These are phyloP conservation scores for Leptographium wingfieldii DNA, from an alignment of 2,329 filamentous ascomycete species.

Conservation along the genomic window DNA sequence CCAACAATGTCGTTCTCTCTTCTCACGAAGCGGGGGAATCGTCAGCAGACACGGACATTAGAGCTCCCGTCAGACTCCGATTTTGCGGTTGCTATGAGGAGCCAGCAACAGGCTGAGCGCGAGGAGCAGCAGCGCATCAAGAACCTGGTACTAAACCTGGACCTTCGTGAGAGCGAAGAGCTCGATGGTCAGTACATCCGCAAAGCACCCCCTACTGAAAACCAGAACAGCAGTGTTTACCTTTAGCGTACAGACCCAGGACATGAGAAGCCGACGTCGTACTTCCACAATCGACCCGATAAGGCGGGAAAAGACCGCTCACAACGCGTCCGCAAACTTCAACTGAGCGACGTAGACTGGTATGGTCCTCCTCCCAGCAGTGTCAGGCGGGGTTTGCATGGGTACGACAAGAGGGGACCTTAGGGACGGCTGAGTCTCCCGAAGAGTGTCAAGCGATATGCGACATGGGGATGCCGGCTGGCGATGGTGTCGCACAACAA, in stretches of 20 bases:
- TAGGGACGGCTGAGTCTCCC: not conserved
- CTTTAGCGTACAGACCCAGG: conserved; percentile 35
- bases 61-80: conserved; percentile 82
- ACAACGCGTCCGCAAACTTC: conserved; percentile 78
- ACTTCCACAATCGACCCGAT: conserved; percentile 43
- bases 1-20: conserved; percentile 93
- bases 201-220: not conserved
- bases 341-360: conserved; percentile 97
- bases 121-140: conserved; percentile 99
- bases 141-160: conserved; percentile 91
- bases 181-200: conserved; percentile 52
- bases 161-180: conserved; percentile 74
- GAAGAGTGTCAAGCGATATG: not conserved
- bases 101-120: conserved; percentile 83
- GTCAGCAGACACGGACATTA: conserved; percentile 90
- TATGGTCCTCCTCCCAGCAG: conserved; percentile 30
- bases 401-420: not conserved
- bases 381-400: not conserved
- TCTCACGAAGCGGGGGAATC: conserved; percentile 89
- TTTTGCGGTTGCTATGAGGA: conserved; percentile 93
- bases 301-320: conserved; percentile 50
- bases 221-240: conserved; percentile 34
- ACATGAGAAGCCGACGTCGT: conserved; percentile 35
- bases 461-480: not conserved
- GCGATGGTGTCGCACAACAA: not conserved